Percentiles rank a stretch among this genome's conserved stretches.
Evolutionary conservation across 2,329 filamentous ascomycete genomes (phyloP).

Genomic region (Ceratocystis alfenasii): DNA sequence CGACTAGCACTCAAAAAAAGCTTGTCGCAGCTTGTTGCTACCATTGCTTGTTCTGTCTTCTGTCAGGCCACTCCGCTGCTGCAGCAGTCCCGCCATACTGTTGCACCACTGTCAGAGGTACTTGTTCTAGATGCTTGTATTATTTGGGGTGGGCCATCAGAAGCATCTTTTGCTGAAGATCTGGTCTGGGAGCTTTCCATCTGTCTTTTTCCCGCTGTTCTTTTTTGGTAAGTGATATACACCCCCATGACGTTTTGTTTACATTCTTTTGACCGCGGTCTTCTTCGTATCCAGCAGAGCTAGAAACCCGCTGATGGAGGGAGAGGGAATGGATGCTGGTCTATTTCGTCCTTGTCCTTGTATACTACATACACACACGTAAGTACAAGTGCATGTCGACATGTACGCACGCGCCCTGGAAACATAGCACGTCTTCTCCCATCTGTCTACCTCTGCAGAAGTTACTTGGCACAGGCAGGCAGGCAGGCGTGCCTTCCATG

Average conservation of each 20-base stretch:
- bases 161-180: not conserved
- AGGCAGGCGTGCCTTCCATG: not conserved
- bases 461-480: no score
- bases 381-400: not conserved
- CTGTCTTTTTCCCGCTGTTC: not conserved
- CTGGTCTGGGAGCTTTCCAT: not conserved
- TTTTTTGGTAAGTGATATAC: not conserved
- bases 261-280: not conserved
- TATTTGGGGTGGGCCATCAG: no score
- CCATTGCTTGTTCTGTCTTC: not conserved
- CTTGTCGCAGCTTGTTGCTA: not conserved
- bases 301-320: not conserved
- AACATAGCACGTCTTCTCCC: no score
- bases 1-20: not conserved
- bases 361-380: not conserved
- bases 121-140: not conserved
- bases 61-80: not conserved
- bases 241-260: not conserved
- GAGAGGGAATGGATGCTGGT: not conserved
- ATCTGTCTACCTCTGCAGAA: no score
- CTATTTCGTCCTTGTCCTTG: not conserved
- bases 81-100: not conserved
- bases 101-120: conserved; percentile 6
- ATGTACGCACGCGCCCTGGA: not conserved
- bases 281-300: not conserved